Conservation (phyloP, 371 early-diverging fungal genomes). For the Dipsacomyces acuminosporus region DNA sequence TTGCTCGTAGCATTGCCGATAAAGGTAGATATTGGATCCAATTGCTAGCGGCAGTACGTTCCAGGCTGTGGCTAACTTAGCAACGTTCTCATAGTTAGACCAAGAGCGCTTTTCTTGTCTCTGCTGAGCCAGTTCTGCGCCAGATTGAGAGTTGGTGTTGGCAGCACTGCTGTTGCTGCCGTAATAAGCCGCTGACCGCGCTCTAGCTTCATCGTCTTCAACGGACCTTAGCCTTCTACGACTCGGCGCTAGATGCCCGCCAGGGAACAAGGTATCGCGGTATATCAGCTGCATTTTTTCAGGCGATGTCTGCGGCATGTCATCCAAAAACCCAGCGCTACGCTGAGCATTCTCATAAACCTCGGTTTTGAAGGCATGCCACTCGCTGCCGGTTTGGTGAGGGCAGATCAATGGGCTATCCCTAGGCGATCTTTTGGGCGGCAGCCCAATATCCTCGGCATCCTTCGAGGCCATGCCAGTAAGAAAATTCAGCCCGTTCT, state of each 20-base stretch:
- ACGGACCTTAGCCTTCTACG: constrained; percentile 28
- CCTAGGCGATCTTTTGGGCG: too few species aligned
- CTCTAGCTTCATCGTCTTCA: constrained; percentile 3
- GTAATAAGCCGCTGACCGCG: constrained; percentile 1
- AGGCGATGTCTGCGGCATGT: constrained; percentile 4
- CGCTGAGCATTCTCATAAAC: constrained; percentile 2
- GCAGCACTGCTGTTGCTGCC: too few species aligned
- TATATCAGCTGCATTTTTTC: constrained; percentile 26
- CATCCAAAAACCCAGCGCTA: too few species aligned
- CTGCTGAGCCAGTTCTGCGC: too few species aligned
- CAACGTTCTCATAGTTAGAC: constrained; percentile 10
- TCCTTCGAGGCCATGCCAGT: too few species aligned
- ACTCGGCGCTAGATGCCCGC: constrained; percentile 19
- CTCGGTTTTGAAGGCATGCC: constrained; percentile 23
- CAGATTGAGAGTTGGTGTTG: too few species aligned
- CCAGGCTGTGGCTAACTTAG: constrained; percentile 33
- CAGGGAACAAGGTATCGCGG: constrained; percentile 21
- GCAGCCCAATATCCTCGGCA: too few species aligned
- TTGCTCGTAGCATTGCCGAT: constrained; percentile 32
- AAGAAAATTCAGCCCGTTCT: too few species aligned
- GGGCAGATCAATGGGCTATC: constrained; percentile 10
- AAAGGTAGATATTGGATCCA: constrained; percentile 23
- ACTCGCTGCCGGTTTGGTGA: constrained; percentile 9
- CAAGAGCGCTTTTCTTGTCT: too few species aligned
- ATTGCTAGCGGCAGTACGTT: constrained; percentile 39